Evolutionary conservation across 2,329 filamentous ascomycete species (phyloP).

Genomic region (Sporothrix brasiliensis): DNA sequence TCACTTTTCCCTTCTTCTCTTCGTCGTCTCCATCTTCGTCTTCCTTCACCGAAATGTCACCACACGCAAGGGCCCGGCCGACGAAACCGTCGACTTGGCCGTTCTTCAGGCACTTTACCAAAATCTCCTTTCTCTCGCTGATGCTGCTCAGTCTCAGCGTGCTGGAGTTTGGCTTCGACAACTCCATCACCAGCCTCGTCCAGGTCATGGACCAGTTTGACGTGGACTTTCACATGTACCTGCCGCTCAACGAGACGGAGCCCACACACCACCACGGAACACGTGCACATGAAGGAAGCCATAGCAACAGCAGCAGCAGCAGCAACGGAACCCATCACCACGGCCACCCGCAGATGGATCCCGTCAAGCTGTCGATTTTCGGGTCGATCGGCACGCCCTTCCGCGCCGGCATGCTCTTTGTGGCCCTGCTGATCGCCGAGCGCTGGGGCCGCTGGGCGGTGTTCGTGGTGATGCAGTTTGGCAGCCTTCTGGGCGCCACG

Average conservation of each 20-base stretch:
- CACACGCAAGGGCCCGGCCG: background rate
- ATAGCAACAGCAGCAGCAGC: background rate
- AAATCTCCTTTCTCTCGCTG: conserved; percentile 30
- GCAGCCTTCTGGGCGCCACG: conserved; percentile 29
- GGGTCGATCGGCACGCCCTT: conserved; percentile 29
- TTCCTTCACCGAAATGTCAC: background rate
- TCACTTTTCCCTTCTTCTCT: background rate
- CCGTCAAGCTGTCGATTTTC: conserved; percentile 31
- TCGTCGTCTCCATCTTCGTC: background rate
- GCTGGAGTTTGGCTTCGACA: conserved; percentile 35
- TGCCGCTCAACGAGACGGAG: conserved; percentile 12
- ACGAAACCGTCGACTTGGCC: conserved; percentile 12
- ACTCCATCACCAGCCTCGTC: conserved; percentile 28
- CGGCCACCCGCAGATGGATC: conserved; percentile 22
- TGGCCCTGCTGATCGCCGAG: conserved; percentile 31
- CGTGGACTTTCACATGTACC: conserved; percentile 31
- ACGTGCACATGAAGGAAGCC: background rate
- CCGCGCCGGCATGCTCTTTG: conserved; percentile 31
- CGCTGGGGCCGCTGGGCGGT: conserved; percentile 33
- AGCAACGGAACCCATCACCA: conserved; percentile 6
- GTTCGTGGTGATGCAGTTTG: conserved; percentile 35
- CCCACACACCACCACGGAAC: background rate
- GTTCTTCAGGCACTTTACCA: conserved; percentile 32
- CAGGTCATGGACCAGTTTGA: conserved; percentile 36
- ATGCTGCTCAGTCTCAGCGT: conserved; percentile 32